A percentile compares a stretch with the other conserved stretches of the same genome.
Evolutionary conservation across 2,329 filamentous ascomycete genomes (phyloP).

Genomic region (Phoma sp.): DNA sequence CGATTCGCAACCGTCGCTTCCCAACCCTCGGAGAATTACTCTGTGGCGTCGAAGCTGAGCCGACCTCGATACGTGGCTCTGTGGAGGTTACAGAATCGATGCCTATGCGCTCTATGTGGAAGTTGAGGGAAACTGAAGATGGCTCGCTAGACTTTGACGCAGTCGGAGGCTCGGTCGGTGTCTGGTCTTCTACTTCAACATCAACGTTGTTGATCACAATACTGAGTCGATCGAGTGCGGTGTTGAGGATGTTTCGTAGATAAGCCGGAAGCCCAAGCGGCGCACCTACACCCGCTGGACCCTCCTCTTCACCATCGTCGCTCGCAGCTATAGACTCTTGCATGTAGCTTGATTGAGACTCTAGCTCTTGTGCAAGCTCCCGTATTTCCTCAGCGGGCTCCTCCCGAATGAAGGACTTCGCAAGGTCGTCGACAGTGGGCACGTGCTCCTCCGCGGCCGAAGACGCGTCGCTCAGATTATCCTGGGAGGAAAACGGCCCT

Average conservation of each 20-base stretch:
- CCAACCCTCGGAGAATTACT: constrained; percentile 62
- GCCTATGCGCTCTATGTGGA: constrained; percentile 69
- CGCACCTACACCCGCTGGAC: constrained; percentile 72
- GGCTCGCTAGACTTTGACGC: constrained; percentile 57
- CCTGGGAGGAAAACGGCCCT: constrained; percentile 17
- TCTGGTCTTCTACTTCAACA: constrained; percentile 68
- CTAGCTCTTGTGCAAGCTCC: constrained; percentile 73
- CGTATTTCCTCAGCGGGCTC: constrained; percentile 71
- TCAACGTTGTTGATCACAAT: constrained; percentile 70
- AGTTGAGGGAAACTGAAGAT: constrained; percentile 67
- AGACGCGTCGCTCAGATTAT: constrained; percentile 25
- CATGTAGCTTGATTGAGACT: constrained; percentile 68
- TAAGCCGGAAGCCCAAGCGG: constrained; percentile 73
- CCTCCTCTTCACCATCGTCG: constrained; percentile 70
- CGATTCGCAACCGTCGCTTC: constrained; percentile 70
- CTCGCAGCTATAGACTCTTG: constrained; percentile 66
- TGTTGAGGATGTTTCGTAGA: constrained; percentile 74
- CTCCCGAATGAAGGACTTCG: constrained; percentile 78
- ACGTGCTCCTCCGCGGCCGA: constrained; percentile 53
- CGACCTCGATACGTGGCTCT: constrained; percentile 34
- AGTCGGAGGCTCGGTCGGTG: constrained; percentile 59
- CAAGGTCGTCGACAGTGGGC: constrained; percentile 75
- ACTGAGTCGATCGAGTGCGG: constrained; percentile 74
- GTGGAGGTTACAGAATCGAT: constrained; percentile 66
- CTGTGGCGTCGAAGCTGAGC: constrained; percentile 17